Evolutionary conservation across 2,329 filamentous ascomycete species (phyloP), one percentile per base, ranked within the genome.

Genomic region (Diaporthe australafricana): DNA sequence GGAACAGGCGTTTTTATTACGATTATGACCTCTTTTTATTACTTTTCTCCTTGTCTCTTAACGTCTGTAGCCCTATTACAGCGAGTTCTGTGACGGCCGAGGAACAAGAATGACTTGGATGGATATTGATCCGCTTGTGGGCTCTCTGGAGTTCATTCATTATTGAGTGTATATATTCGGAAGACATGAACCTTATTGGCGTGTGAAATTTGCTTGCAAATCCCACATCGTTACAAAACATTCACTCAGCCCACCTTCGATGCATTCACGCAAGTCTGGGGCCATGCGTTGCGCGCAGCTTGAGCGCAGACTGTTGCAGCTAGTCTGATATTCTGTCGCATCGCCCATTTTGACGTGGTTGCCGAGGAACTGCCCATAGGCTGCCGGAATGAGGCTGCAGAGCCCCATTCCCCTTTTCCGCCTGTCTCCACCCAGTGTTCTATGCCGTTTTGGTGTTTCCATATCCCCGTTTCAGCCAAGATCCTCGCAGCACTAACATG

Each of bases 401-500:
- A 25, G 27, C 8, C 1, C 30, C 60, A 17, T 22, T 62, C 38
- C 38, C 38, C 38, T 35, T 63, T 25, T 32, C 25, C 20, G 2
- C 11, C 12, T 47, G 42, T 25, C 60, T 14, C 60, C 42, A 48
- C 60, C 32, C 20, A 17, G 17, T 30, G 25, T 48, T 63, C 42
- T 63, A 63, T 35, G 30, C 60, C 42, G n/a, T 17, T 35, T 35
- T n/a, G 42, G 42, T 48, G 11, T 25, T n/a, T 12, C 47, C 3
- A 5, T 20, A 38, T 17, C 60, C 60, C 7, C 25, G 60, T 63
- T 48, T 48, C 60, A 63, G 60, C 42, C 42, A 63, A 48, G 60
- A 63, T 63, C 60, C 11, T 63, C 60, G 60, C n/a, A 63, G 42
- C 8, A 3, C n/a, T 2, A 35, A 63, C 60, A 63, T 48, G 60